Percentiles rank a stretch among this genome's conserved stretches.
These are phyloP conservation scores for Fusarium oxysporum DNA, from an alignment of 2,329 filamentous ascomycete genomes.

Conservation along the genomic window DNA sequence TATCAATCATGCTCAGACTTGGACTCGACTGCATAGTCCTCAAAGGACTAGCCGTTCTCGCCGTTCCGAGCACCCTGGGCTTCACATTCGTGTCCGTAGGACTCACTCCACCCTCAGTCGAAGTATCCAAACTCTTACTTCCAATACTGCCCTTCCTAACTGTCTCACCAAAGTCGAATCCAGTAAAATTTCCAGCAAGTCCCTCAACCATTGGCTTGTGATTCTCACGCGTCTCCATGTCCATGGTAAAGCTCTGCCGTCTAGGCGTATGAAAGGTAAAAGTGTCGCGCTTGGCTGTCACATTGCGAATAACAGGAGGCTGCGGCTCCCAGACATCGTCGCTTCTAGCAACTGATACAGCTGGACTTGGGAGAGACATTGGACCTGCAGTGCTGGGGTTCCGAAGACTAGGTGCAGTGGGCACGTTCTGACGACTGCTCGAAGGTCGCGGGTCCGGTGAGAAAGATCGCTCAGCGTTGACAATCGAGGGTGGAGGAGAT, in stretches of 20 bases:
- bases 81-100: slow-evolving; percentile 36
- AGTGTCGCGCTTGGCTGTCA: slow-evolving; percentile 64
- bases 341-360: slow-evolving; percentile 54
- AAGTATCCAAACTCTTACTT: slow-evolving; percentile 28
- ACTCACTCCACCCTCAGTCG: slow-evolving; percentile 30
- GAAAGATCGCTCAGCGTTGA: slow-evolving; percentile 45
- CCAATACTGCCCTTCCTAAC: slow-evolving; percentile 41
- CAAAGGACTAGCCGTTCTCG: slow-evolving; percentile 43
- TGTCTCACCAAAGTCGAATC: slow-evolving; percentile 53
- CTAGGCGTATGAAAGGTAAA: slow-evolving; percentile 59
- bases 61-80: slow-evolving; percentile 19
- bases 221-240: slow-evolving; percentile 52
- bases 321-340: slow-evolving; percentile 54
- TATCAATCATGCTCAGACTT: slow-evolving; percentile 36
- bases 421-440: slow-evolving; percentile 37
- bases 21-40: slow-evolving; percentile 44
- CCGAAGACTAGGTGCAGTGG: slow-evolving; percentile 42
- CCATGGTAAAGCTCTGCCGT: slow-evolving; percentile 62
- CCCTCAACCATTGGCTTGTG: slow-evolving; percentile 48
- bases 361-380: slow-evolving; percentile 57
- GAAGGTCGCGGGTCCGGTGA: slow-evolving; percentile 38
- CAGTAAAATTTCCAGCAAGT: slow-evolving; percentile 53
- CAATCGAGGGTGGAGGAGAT: slow-evolving; percentile 54
- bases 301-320: slow-evolving; percentile 60
- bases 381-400: slow-evolving; percentile 46